These are phyloP conservation scores for Fraxinus dipetala DNA, from an alignment of 305 asterid genomes.

Conservation along the genomic window DNA sequence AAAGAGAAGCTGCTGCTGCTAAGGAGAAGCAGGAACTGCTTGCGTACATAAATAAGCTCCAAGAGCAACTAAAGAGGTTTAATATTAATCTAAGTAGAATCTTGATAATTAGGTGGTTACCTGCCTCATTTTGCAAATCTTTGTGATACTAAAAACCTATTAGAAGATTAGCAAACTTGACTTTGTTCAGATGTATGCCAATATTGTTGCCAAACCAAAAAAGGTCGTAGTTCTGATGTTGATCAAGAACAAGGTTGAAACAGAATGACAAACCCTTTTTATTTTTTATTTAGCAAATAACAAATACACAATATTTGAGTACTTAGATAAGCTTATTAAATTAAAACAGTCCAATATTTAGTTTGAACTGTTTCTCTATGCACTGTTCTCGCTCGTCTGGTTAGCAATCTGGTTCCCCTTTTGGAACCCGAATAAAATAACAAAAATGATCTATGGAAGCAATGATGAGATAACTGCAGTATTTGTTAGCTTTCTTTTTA, in stretches of 20 bases:
- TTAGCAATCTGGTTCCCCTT: background rate
- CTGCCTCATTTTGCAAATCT: background rate
- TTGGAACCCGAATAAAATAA: background rate
- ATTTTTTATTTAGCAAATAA: background rate
- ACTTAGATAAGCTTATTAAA: background rate
- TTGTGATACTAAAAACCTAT: background rate
- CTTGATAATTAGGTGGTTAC: background rate
- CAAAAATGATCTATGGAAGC: background rate
- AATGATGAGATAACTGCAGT: background rate
- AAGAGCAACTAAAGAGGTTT: conserved; percentile 84
- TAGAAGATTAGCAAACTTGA: background rate
- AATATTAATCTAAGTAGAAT: conserved; percentile 1
- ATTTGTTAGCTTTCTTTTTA: conserved; percentile 5
- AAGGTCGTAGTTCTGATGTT: background rate
- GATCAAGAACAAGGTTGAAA: background rate
- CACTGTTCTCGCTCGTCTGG: background rate
- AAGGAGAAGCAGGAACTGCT: conserved; percentile 82
- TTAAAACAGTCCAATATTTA: background rate
- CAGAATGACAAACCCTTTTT: background rate
- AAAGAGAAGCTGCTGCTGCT: conserved; percentile 60
- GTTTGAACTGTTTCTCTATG: background rate
- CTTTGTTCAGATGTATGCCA: background rate
- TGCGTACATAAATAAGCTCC: conserved; percentile 60
- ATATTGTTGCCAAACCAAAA: background rate
- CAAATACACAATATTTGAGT: background rate